phyloP scores from a whole-genome alignment of 768 basidiomycete genomes.

The Suillus variegatus region DNA sequence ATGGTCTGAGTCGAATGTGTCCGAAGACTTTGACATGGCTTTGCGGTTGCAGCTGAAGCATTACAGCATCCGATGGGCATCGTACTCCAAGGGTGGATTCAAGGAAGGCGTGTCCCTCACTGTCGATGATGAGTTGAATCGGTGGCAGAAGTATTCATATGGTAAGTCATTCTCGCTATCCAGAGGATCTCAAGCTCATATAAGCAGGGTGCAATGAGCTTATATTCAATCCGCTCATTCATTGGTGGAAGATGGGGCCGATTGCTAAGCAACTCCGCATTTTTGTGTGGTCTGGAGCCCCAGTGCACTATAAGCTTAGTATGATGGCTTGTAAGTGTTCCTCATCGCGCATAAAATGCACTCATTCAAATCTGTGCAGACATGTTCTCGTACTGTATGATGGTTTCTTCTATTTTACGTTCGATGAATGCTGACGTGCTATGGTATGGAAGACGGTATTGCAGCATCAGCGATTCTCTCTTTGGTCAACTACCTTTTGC shows the following conservation, averaged over 20 bases:
- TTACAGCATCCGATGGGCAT: slow-evolving; percentile 58
- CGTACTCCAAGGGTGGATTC: slow-evolving; percentile 81
- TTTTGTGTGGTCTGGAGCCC: slow-evolving; percentile 70
- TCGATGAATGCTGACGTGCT: background rate
- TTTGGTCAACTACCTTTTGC: slow-evolving; percentile 67
- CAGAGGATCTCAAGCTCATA: slow-evolving; percentile 1
- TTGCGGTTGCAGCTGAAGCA: slow-evolving; percentile 33
- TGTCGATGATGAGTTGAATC: slow-evolving; percentile 80
- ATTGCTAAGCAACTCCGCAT: slow-evolving; percentile 73
- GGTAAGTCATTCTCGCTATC: slow-evolving; percentile 50
- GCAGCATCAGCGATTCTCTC: slow-evolving; percentile 65
- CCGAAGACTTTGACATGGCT: slow-evolving; percentile 66
- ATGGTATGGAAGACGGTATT: slow-evolving; percentile 47
- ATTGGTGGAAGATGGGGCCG: slow-evolving; percentile 77
- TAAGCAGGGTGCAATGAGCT: slow-evolving; percentile 66
- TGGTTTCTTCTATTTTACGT: background rate
- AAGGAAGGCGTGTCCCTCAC: slow-evolving; percentile 87
- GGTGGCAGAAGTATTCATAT: slow-evolving; percentile 86
- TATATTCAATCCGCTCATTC: slow-evolving; percentile 75
- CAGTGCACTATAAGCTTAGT: slow-evolving; percentile 75
- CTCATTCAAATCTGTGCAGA: slow-evolving; percentile 21
- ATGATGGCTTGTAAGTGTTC: slow-evolving; percentile 67
- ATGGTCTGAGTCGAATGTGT: slow-evolving; percentile 60
- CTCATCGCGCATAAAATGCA: background rate
- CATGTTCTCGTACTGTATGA: slow-evolving; percentile 49